Evolutionary conservation across 2,329 filamentous ascomycete species (phyloP).

Genomic region (Nothophaeocryptopus gaeumannii): DNA sequence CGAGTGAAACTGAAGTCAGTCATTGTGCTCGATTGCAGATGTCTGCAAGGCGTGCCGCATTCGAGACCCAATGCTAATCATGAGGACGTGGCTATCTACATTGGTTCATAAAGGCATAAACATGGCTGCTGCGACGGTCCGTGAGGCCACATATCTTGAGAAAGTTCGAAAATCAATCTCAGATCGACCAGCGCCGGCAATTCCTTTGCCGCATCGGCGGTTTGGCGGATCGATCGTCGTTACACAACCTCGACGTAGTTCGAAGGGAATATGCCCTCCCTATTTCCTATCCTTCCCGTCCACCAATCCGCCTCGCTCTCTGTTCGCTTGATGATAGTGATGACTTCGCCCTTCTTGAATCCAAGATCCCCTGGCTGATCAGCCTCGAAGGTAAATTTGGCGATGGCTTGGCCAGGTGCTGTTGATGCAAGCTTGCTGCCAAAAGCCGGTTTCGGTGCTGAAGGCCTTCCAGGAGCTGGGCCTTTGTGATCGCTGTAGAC

Average conservation of each 20-base stretch:
- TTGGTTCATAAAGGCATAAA: no score
- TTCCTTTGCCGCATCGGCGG: no score
- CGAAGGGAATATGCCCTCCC: slow-evolving; percentile 77
- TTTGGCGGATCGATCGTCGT: neutral
- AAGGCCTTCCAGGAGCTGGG: slow-evolving; percentile 69
- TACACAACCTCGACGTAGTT: slow-evolving; percentile 34
- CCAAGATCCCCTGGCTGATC: slow-evolving; percentile 89
- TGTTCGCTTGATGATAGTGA: slow-evolving; percentile 91
- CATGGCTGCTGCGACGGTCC: no score
- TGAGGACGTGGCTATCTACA: no score
- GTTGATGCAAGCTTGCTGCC: slow-evolving; percentile 62
- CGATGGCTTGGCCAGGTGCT: slow-evolving; percentile 75
- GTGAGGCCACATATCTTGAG: no score
- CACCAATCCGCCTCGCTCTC: slow-evolving; percentile 96
- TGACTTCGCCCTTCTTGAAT: slow-evolving; percentile 96
- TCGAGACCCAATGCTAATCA: no score
- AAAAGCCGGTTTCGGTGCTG: slow-evolving; percentile 87
- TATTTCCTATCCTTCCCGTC: slow-evolving; percentile 84
- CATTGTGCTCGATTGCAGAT: no score
- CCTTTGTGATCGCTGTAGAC: slow-evolving; percentile 51
- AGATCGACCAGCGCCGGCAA: no score
- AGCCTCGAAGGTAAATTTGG: slow-evolving; percentile 89
- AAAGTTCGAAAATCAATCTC: no score
- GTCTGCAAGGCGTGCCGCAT: no score
- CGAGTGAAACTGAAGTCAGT: no score